A percentile compares a stretch with the other conserved stretches of the same genome.
phyloP scores from a whole-genome alignment of 768 basidiomycete species.

The Cystofilobasidium ferigula region DNA sequence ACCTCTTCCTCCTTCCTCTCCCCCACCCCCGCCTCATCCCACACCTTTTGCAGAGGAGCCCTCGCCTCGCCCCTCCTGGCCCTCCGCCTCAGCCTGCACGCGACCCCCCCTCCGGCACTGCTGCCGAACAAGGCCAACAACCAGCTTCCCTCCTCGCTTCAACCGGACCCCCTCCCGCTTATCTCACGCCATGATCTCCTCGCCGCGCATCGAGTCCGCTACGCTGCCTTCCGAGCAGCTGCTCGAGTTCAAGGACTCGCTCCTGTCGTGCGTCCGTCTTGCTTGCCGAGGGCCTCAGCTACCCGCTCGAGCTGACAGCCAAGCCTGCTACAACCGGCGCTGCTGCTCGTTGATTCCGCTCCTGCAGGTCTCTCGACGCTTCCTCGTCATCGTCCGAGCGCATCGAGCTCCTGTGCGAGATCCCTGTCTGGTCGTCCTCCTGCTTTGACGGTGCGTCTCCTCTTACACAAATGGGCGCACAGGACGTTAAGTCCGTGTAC shows the following conservation, averaged over 20 bases:
- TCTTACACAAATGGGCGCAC: background rate
- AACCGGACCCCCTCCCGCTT: background rate
- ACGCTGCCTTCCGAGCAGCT: background rate
- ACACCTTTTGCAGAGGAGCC: too few relatives aligned
- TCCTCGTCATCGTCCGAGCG: background rate
- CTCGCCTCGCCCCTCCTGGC: too few relatives aligned
- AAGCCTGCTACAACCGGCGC: background rate
- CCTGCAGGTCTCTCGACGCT: background rate
- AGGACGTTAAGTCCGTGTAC: background rate
- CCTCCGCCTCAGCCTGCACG: too few relatives aligned
- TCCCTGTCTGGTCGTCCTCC: background rate
- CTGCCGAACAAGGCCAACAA: too few relatives aligned
- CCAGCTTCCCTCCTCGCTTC: background rate
- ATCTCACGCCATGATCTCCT: background rate
- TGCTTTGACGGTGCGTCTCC: background rate
- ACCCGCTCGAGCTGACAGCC: background rate
- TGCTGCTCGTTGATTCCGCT: background rate
- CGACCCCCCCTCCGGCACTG: too few relatives aligned
- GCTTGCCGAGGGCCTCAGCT: background rate
- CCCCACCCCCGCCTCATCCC: too few relatives aligned
- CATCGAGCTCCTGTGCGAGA: slow-evolving; percentile 2
- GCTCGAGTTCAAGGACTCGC: background rate
- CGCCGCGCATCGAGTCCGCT: background rate
- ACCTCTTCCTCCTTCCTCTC: too few relatives aligned
- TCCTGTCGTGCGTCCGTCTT: background rate